These are phyloP conservation scores for Tetrapisispora phaffii DNA, from an alignment of 805 yeast species.

Conservation along the genomic window DNA sequence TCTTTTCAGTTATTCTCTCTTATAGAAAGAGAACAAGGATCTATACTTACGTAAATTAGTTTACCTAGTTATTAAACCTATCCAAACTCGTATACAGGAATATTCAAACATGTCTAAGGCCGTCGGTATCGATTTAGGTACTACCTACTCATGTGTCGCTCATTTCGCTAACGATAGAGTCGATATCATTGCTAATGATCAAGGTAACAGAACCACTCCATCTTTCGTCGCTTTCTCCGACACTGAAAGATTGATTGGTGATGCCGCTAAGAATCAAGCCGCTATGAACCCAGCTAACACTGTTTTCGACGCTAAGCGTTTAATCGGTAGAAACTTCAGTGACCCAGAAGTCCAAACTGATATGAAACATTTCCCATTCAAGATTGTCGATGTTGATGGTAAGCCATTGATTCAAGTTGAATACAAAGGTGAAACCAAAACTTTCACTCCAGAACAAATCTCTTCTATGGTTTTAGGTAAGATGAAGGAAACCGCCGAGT, in stretches of 20 bases:
- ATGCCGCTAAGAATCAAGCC: constrained; percentile 97
- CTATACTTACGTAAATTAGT: neutral
- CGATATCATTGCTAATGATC: constrained; percentile 33
- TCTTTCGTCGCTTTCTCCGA: constrained; percentile 95
- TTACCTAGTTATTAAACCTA: neutral
- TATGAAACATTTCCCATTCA: constrained; percentile 79
- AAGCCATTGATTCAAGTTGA: constrained; percentile 85
- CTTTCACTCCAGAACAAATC: constrained; percentile 88
- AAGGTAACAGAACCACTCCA: constrained; percentile 97
- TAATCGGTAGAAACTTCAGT: constrained; percentile 62
- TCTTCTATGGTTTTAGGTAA: constrained; percentile 86
- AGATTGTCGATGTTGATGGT: constrained; percentile 63
- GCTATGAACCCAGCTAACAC: constrained; percentile 94
- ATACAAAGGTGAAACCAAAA: constrained; percentile 77
- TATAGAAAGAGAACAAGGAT: neutral
- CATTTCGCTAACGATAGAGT: constrained; percentile 77
- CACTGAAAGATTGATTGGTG: constrained; percentile 90
- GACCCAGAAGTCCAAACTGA: constrained; percentile 50
- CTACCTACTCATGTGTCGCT: constrained; percentile 60
- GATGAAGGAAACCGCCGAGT: constrained; percentile 93
- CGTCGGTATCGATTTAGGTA: constrained; percentile 63
- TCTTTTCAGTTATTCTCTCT: too few relatives aligned
- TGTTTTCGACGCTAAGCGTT: constrained; percentile 90
- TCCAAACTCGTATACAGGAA: neutral
- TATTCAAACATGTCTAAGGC: constrained; percentile 14